Conservation (phyloP, 176 grass and related monocot species). For the Oryza punctata region DNA sequence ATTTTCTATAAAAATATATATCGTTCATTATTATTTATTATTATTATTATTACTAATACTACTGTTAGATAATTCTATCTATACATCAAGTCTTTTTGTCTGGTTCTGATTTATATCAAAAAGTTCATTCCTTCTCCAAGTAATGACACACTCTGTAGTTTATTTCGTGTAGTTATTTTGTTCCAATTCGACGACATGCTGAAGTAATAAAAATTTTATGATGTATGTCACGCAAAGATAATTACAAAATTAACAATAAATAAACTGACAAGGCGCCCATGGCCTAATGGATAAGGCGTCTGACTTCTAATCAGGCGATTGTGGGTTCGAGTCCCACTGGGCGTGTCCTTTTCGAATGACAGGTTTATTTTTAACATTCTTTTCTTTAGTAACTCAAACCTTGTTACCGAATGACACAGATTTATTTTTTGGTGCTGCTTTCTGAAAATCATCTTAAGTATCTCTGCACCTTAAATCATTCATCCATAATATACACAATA, state of each 20-base stretch:
- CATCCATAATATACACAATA: neutral
- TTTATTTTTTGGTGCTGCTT: neutral
- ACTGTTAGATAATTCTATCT: neutral
- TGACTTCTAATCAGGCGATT: slow-evolving; percentile 95
- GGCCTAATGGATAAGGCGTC: slow-evolving; percentile 98
- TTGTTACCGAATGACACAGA: neutral
- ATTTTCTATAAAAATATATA: neutral
- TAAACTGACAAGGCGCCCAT: slow-evolving; percentile 73
- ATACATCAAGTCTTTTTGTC: neutral
- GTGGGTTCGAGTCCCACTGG: slow-evolving; percentile 98
- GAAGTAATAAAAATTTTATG: no score
- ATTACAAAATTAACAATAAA: no score
- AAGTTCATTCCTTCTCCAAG: no score
- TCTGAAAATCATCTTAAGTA: neutral
- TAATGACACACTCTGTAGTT: no score
- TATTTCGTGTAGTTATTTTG: no score
- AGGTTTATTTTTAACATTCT: no score
- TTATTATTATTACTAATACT: neutral
- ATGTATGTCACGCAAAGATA: no score
- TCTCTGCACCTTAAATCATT: neutral
- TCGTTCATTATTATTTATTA: neutral
- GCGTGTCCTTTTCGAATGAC: no score
- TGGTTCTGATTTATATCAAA: neutral
- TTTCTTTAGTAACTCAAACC: no score
- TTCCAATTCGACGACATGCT: no score